Percentiles rank a stretch among this genome's conserved stretches.
These are phyloP conservation scores for Penicillium psychrofluorescens DNA, from an alignment of 495 filamentous ascomycete genomes.

Conservation along the genomic window DNA sequence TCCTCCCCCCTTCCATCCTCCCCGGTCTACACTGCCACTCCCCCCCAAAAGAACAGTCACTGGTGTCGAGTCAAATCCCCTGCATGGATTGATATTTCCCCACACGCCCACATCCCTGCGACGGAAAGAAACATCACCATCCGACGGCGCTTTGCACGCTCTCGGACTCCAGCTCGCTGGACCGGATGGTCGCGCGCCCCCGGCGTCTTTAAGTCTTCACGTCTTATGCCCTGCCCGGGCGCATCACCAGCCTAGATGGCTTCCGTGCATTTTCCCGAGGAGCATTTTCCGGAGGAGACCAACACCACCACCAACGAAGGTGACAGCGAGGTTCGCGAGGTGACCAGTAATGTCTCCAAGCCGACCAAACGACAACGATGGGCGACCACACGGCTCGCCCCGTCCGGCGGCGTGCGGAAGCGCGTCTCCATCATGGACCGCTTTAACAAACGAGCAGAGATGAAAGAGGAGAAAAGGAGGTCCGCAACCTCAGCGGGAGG, in stretches of 20 bases:
- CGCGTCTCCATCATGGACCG: slow-evolving; percentile 78
- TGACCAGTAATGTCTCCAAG: slow-evolving; percentile 45
- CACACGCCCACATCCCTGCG: neutral
- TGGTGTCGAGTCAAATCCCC: no score
- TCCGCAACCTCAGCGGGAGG: slow-evolving; percentile 36
- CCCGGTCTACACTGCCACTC: no score
- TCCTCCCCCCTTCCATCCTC: no score
- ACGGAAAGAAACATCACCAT: neutral
- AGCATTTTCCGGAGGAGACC: slow-evolving; percentile 17
- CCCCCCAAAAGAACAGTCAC: no score
- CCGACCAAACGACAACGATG: slow-evolving; percentile 76
- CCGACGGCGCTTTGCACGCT: slow-evolving; percentile 11
- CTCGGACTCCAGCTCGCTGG: slow-evolving; percentile 16
- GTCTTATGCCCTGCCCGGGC: slow-evolving; percentile 25
- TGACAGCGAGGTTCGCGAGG: slow-evolving; percentile 18
- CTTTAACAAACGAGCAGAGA: slow-evolving; percentile 53
- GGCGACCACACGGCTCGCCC: slow-evolving; percentile 79
- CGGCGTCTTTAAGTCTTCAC: slow-evolving; percentile 6
- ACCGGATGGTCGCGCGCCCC: slow-evolving; percentile 24
- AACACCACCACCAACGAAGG: slow-evolving; percentile 13
- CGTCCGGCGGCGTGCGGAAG: slow-evolving; percentile 67
- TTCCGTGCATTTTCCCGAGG: slow-evolving; percentile 26
- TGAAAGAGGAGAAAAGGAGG: slow-evolving; percentile 61
- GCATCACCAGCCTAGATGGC: slow-evolving; percentile 30
- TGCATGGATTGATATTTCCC: no score